phyloP scores from a whole-genome alignment of 2,329 filamentous ascomycete genomes.

The Sordariomycetes sp. region DNA sequence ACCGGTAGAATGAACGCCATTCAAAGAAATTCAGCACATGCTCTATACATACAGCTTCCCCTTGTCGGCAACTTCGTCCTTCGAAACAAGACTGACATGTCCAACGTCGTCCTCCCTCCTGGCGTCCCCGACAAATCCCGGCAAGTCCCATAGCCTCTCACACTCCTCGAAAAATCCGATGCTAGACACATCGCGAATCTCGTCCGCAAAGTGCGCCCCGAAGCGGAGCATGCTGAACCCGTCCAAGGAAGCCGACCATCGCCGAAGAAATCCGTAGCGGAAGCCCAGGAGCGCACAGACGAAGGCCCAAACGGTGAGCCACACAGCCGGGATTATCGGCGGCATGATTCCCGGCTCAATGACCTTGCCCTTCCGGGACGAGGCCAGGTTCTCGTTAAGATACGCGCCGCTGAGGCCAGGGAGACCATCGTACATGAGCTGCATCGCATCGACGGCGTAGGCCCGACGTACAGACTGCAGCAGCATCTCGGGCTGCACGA shows the following conservation, averaged over 20 bases:
- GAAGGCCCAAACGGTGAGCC: background rate
- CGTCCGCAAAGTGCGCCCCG: background rate
- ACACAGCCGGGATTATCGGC: background rate
- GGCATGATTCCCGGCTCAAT: background rate
- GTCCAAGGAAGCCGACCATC: background rate
- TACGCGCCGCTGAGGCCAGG: background rate
- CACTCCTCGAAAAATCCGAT: background rate
- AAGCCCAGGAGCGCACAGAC: background rate
- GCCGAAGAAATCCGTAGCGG: background rate
- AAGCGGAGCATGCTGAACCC: background rate
- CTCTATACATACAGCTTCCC: background rate
- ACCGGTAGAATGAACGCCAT: background rate
- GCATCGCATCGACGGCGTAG: background rate
- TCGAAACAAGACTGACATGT: background rate
- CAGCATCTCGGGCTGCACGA: background rate
- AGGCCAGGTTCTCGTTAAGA: background rate
- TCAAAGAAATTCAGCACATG: background rate
- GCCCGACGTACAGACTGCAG: background rate
- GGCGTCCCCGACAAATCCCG: background rate
- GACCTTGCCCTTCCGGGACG: background rate
- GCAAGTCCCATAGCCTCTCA: background rate
- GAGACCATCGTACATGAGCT: background rate
- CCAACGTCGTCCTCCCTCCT: background rate
- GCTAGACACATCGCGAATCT: background rate
- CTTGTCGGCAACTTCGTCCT: background rate